Evolutionary conservation across 129 eudicot genomes (phyloP).

Genomic region (Artemisia annua): DNA sequence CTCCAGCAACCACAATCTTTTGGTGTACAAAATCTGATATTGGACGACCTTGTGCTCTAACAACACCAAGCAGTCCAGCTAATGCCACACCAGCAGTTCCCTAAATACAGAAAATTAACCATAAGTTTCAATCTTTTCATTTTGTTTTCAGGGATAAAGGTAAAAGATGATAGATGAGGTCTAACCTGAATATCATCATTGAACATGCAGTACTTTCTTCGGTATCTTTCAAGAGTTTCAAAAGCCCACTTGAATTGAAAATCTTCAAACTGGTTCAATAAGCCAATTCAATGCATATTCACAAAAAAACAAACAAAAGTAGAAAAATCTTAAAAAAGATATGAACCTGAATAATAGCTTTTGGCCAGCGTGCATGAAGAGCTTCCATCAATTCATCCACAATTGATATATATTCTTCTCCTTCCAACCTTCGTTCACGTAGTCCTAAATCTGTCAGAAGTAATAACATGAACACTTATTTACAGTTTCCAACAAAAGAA

Average conservation of each 20-base stretch:
- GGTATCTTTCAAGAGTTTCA: slow-evolving; percentile 87
- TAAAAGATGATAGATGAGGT: slow-evolving; percentile 6
- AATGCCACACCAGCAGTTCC: slow-evolving; percentile 99
- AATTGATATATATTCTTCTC: slow-evolving; percentile 84
- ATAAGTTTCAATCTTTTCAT: not conserved
- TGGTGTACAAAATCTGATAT: slow-evolving; percentile 82
- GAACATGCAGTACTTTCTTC: slow-evolving; percentile 87
- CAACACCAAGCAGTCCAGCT: slow-evolving; percentile 94
- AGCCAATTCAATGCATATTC: slow-evolving; percentile 7
- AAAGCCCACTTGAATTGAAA: slow-evolving; percentile 99
- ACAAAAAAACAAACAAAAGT: not conserved
- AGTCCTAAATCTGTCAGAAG: slow-evolving; percentile 78
- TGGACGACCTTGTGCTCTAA: slow-evolving; percentile 87
- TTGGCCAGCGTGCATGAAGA: slow-evolving; percentile 92
- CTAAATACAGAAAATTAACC: slow-evolving; percentile 41
- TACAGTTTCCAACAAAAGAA: not conserved
- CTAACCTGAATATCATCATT: slow-evolving; percentile 95
- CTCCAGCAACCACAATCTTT: slow-evolving; percentile 93
- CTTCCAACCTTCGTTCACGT: slow-evolving; percentile 89
- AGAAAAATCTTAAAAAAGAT: not conserved
- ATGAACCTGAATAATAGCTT: slow-evolving; percentile 95
- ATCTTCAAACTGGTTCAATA: slow-evolving; percentile 82
- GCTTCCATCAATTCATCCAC: slow-evolving; percentile 99
- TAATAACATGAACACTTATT: slow-evolving; percentile 20
- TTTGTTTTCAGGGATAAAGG: not conserved